phyloP scores from a whole-genome alignment of 768 basidiomycete species.

The Phylloporus scabripes region DNA sequence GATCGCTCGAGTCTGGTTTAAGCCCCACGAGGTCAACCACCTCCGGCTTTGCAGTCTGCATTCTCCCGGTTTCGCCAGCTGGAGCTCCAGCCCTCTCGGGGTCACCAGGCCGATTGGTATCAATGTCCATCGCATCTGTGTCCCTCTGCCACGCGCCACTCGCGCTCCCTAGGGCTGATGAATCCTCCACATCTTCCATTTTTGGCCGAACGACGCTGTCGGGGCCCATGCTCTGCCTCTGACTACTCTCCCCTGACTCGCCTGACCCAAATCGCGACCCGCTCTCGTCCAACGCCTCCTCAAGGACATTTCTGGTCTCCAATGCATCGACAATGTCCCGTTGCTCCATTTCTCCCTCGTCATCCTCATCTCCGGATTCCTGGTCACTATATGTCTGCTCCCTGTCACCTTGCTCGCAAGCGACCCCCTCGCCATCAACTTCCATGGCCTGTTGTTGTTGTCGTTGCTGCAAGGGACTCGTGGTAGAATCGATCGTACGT shows the following conservation, averaged over 20 bases:
- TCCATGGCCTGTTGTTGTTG: conserved; percentile 28
- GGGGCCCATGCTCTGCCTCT: conserved; percentile 26
- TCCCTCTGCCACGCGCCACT: conserved; percentile 17
- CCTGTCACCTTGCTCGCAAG: conserved; percentile 19
- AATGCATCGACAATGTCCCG: conserved; percentile 54
- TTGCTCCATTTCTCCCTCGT: conserved; percentile 52
- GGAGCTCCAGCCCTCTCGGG: conserved; percentile 23
- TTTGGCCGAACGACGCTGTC: conserved; percentile 38
- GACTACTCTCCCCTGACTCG: conserved; percentile 33
- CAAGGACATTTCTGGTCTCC: conserved; percentile 48
- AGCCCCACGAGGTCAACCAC: conserved; percentile 33
- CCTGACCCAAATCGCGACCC: conserved; percentile 26
- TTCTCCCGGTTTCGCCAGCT: conserved; percentile 7
- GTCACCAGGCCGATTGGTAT: conserved; percentile 17
- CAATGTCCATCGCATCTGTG: conserved; percentile 33
- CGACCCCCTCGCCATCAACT: conserved; percentile 24
- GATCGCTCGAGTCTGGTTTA: conserved; percentile 54
- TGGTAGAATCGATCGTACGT: conserved; percentile 23
- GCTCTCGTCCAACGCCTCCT: conserved; percentile 50
- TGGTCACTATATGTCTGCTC: conserved; percentile 25
- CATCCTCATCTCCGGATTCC: conserved; percentile 53
- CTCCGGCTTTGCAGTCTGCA: conserved; percentile 26
- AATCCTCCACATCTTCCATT: conserved; percentile 54
- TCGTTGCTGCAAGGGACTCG: conserved; percentile 26
- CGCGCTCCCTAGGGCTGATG: conserved; percentile 33